phyloP scores from a whole-genome alignment of 176 grass and related monocot species.

The Raddia guianensis region DNA sequence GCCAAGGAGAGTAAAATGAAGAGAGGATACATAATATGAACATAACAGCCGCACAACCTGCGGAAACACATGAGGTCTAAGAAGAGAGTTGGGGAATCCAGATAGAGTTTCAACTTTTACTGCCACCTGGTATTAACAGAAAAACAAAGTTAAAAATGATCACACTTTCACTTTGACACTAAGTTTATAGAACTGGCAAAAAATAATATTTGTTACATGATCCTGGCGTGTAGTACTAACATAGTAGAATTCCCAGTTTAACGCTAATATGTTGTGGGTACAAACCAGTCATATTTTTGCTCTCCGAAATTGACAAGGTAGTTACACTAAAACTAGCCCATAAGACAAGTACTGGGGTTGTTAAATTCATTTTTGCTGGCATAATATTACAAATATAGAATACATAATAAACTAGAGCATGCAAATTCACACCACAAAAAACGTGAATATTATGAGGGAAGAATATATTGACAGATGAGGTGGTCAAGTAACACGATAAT shows the following conservation, averaged over 20 bases:
- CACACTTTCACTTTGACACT: conserved; percentile 17
- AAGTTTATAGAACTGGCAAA: conserved; percentile 11
- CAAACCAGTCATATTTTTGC: background rate
- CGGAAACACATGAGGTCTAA: conserved; percentile 70
- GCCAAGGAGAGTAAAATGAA: conserved; percentile 7
- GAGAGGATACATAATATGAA: conserved; percentile 31
- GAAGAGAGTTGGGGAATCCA: conserved; percentile 69
- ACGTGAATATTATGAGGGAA: conserved; percentile 4
- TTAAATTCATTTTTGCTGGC: conserved; percentile 1
- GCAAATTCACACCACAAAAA: conserved; percentile 1
- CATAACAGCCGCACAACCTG: conserved; percentile 41
- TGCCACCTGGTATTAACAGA: conserved; percentile 60
- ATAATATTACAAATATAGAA: conserved; percentile 11
- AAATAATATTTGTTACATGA: background rate
- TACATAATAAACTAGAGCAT: conserved; percentile 20
- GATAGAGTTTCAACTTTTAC: conserved; percentile 81
- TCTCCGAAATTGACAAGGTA: conserved; percentile 14
- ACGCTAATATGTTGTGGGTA: background rate
- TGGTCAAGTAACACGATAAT: conserved; percentile 14
- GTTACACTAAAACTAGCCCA: background rate
- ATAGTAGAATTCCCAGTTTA: conserved; percentile 21
- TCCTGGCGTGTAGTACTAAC: background rate
- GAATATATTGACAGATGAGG: background rate
- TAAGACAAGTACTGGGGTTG: background rate
- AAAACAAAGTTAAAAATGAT: conserved; percentile 30